phyloP scores from a whole-genome alignment of 495 filamentous ascomycete species.

The Baudoinia panamericana region DNA sequence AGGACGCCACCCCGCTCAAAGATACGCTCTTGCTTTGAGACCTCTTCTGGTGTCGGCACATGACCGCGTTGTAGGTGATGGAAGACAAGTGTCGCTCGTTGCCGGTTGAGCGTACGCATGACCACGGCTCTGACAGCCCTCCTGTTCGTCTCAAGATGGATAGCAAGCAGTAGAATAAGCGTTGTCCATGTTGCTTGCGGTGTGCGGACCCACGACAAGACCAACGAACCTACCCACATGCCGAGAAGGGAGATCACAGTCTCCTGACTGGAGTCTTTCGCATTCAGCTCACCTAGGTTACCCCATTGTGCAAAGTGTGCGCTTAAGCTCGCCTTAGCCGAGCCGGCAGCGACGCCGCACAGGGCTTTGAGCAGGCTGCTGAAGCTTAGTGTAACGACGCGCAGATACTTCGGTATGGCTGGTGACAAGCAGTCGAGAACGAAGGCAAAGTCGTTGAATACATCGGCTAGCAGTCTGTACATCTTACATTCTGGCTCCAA shows the following conservation, averaged over 20 bases:
- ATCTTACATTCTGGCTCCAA: conserved; percentile 90
- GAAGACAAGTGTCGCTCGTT: conserved; percentile 71
- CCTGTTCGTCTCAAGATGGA: conserved; percentile 76
- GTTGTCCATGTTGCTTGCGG: conserved; percentile 61
- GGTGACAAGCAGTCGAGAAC: conserved; percentile 80
- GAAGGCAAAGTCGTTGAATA: conserved; percentile 88
- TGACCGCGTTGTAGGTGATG: conserved; percentile 40
- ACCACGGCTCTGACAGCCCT: conserved; percentile 69
- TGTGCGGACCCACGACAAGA: conserved; percentile 62
- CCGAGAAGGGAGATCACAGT: conserved; percentile 83
- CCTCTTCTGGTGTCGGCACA: conserved; percentile 49
- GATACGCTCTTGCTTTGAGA: conserved; percentile 55
- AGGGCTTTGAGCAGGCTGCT: conserved; percentile 67
- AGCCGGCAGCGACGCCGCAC: conserved; percentile 80
- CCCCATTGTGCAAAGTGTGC: conserved; percentile 81
- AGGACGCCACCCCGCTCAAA: conserved; percentile 53
- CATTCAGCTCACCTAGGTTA: conserved; percentile 90
- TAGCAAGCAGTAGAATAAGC: conserved; percentile 53
- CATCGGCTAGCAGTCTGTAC: conserved; percentile 78
- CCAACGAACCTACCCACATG: conserved; percentile 72
- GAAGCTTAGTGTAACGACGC: conserved; percentile 58
- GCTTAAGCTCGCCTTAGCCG: conserved; percentile 79
- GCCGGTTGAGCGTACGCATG: conserved; percentile 76
- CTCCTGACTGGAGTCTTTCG: conserved; percentile 94
- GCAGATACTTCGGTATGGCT: conserved; percentile 51